Conservation (phyloP, 495 filamentous ascomycete genomes). For the Durotheca rogersii region DNA sequence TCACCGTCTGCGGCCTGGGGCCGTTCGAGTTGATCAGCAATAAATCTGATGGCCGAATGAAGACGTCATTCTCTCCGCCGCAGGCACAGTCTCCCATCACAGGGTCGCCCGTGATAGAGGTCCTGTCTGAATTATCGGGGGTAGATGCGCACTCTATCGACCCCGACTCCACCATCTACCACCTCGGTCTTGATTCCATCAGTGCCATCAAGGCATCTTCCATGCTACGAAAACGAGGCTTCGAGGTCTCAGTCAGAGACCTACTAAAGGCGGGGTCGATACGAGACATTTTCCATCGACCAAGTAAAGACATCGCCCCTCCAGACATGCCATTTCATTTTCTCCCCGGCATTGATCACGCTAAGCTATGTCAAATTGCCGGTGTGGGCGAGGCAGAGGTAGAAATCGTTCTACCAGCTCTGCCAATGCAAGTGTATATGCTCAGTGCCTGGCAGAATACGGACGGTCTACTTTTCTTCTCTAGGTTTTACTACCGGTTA, state of each 20-base stretch:
- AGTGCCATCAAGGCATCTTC: slow-evolving; percentile 74
- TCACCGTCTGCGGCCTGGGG: slow-evolving; percentile 56
- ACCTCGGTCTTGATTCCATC: slow-evolving; percentile 87
- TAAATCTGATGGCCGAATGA: background rate
- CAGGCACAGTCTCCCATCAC: background rate
- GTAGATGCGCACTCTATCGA: slow-evolving; percentile 61
- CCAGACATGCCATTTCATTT: background rate
- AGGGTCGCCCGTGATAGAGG: slow-evolving; percentile 56
- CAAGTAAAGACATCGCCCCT: slow-evolving; percentile 6
- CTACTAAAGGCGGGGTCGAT: slow-evolving; percentile 66
- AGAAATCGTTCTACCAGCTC: slow-evolving; percentile 61
- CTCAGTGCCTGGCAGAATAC: slow-evolving; percentile 68
- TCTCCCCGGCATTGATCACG: slow-evolving; percentile 30
- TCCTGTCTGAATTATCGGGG: slow-evolving; percentile 64
- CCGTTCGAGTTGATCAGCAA: slow-evolving; percentile 31
- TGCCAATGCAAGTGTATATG: slow-evolving; percentile 71
- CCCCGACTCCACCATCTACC: slow-evolving; percentile 69
- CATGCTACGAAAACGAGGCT: slow-evolving; percentile 59
- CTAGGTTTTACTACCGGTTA: slow-evolving; percentile 58
- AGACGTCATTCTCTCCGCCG: background rate
- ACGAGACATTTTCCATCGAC: slow-evolving; percentile 48
- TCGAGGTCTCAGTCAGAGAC: slow-evolving; percentile 63
- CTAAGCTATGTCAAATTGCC: slow-evolving; percentile 35
- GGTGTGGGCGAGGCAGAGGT: slow-evolving; percentile 44
- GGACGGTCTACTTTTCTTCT: slow-evolving; percentile 58